These are phyloP conservation scores for Tylopilus felleus DNA, from an alignment of 768 basidiomycete species.

Conservation along the genomic window DNA sequence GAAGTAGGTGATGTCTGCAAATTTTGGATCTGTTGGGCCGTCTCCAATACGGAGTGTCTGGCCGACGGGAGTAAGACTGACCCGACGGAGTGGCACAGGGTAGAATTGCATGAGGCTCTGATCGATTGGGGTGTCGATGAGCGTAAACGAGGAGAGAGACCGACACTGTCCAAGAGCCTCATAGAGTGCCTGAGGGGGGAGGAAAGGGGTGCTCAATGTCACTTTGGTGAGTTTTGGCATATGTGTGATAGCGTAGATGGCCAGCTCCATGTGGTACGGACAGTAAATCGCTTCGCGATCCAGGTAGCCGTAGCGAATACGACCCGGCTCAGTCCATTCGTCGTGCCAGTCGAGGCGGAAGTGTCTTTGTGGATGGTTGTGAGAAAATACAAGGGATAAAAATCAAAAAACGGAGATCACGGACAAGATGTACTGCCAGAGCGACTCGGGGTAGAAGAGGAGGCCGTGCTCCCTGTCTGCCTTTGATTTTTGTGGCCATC, in stretches of 20 bases:
- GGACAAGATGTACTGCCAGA: constrained; percentile 33
- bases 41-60: constrained; percentile 34
- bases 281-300: constrained; percentile 34
- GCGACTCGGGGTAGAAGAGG: constrained; percentile 27
- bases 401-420: background rate
- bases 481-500: constrained; percentile 33
- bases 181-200: constrained; percentile 31
- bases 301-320: constrained; percentile 31
- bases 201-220: constrained; percentile 31
- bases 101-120: constrained; percentile 33
- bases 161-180: constrained; percentile 27
- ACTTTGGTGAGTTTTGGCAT: constrained; percentile 32
- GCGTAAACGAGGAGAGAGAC: constrained; percentile 25
- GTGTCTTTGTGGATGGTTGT: constrained; percentile 19
- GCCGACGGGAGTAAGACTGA: constrained; percentile 33
- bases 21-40: constrained; percentile 31
- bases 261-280: constrained; percentile 26
- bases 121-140: constrained; percentile 35
- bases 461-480: constrained; percentile 22
- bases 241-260: constrained; percentile 21
- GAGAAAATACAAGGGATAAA: background rate
- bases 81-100: constrained; percentile 21
- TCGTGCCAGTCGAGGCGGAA: constrained; percentile 35
- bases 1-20: constrained; percentile 32
- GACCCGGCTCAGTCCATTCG: constrained; percentile 36